Evolutionary conservation across 768 basidiomycete genomes (phyloP).

Genomic region (Amanita brunnescens): DNA sequence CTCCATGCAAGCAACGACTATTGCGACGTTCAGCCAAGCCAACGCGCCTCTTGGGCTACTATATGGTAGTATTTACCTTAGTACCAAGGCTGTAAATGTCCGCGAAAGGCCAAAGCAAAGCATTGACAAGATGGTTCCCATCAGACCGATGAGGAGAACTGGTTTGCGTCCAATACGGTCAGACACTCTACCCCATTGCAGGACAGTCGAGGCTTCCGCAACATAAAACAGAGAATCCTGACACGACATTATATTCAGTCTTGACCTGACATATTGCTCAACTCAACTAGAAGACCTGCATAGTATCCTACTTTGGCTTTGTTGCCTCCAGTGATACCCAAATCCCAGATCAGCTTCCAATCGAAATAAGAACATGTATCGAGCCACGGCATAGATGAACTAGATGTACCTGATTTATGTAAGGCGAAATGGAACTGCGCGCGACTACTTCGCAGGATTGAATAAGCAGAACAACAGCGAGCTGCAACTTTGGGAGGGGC

Average conservation of each 20-base stretch:
- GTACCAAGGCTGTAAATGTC: conserved; percentile 44
- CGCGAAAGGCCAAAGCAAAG: conserved; percentile 54
- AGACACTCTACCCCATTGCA: conserved; percentile 59
- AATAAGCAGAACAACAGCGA: conserved; percentile 37
- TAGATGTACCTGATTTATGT: too few relatives aligned
- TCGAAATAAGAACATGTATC: neutral
- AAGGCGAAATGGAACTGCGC: conserved; percentile 1
- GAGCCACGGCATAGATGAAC: too few relatives aligned
- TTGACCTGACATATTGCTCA: neutral
- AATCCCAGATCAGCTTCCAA: conserved; percentile 46
- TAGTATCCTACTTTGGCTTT: conserved; percentile 61
- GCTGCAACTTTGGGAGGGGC: too few relatives aligned
- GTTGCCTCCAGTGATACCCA: conserved; percentile 56
- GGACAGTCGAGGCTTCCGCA: conserved; percentile 45
- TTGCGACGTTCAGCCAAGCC: neutral
- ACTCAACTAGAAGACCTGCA: conserved; percentile 46
- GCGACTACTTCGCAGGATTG: conserved; percentile 26
- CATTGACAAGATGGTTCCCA: conserved; percentile 44
- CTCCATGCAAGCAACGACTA: conserved; percentile 70
- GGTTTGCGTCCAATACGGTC: conserved; percentile 49
- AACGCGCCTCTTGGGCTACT: neutral
- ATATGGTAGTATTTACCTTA: conserved; percentile 32
- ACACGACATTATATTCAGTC: neutral
- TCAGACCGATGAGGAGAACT: conserved; percentile 45
- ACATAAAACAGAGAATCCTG: conserved; percentile 59